A percentile compares a stretch with the other conserved stretches of the same genome.
These are phyloP conservation scores for Jaltomata sinuosa DNA, from an alignment of 257 asterid genomes.

Conservation along the genomic window DNA sequence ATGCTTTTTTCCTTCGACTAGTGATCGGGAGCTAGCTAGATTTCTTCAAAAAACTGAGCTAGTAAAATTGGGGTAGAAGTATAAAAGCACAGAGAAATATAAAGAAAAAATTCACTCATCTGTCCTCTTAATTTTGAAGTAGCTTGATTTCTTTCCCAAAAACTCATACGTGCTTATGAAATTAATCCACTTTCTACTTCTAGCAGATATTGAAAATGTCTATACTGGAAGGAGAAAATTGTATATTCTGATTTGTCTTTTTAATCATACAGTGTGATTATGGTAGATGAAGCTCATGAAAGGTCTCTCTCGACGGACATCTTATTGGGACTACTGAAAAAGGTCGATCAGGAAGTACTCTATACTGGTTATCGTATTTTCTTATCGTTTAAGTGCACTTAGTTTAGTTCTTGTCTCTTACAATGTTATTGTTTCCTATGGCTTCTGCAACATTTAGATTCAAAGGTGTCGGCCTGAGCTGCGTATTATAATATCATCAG, in stretches of 20 bases:
- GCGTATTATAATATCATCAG: conserved; percentile 86
- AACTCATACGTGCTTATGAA: not conserved
- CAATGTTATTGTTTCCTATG: not conserved
- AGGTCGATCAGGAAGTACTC: conserved; percentile 31
- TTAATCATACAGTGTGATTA: conserved; percentile 56
- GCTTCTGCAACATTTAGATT: conserved; percentile 33
- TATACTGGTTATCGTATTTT: not conserved
- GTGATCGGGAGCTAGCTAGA: not conserved
- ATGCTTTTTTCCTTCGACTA: not conserved
- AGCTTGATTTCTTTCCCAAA: not conserved
- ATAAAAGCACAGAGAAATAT: not conserved
- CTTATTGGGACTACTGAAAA: conserved; percentile 89
- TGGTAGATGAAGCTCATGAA: conserved; percentile 99
- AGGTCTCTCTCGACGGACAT: conserved; percentile 92
- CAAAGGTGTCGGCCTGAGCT: conserved; percentile 84
- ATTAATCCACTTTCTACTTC: not conserved
- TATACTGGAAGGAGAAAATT: not conserved
- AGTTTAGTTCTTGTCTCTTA: not conserved
- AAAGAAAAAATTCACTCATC: not conserved
- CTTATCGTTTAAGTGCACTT: not conserved
- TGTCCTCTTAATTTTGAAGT: not conserved
- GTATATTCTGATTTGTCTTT: not conserved
- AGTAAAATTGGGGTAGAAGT: not conserved
- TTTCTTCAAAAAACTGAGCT: not conserved
- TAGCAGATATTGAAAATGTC: not conserved